Evolutionary conservation across 345 rosid genomes (phyloP).

Genomic region (Physaria fendleri): DNA sequence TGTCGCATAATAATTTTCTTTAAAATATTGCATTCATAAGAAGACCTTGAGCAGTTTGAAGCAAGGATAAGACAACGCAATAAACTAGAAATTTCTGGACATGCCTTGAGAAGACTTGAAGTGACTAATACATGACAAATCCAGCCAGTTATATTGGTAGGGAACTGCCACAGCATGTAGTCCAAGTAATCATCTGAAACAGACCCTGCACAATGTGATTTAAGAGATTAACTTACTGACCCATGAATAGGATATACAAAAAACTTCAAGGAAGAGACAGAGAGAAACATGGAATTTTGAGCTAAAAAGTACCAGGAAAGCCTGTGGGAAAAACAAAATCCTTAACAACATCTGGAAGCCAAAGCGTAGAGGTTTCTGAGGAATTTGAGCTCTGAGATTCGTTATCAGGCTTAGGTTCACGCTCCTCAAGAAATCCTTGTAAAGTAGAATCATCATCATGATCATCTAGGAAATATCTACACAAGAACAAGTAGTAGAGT

Average conservation of each 20-base stretch:
- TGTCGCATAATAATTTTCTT: neutral
- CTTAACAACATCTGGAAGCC: constrained; percentile 59
- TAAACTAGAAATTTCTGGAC: neutral
- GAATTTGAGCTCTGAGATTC: constrained; percentile 23
- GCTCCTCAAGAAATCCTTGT: constrained; percentile 38
- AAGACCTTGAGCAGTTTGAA: constrained; percentile 13
- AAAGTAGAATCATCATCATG: constrained; percentile 44
- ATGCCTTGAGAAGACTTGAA: constrained; percentile 95
- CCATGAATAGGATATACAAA: neutral
- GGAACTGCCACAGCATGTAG: constrained; percentile 87
- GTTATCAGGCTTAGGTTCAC: constrained; percentile 19
- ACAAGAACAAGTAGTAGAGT: neutral
- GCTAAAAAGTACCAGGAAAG: constrained; percentile 57
- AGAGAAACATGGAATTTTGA: neutral
- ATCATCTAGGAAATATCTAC: constrained; percentile 61
- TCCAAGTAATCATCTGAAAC: constrained; percentile 93
- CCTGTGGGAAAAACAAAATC: constrained; percentile 77
- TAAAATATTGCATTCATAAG: neutral
- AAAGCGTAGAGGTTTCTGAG: constrained; percentile 33
- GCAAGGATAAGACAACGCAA: neutral
- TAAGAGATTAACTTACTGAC: neutral
- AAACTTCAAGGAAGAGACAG: neutral
- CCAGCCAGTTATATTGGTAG: constrained; percentile 96
- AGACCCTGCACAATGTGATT: constrained; percentile 46
- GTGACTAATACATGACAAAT: constrained; percentile 86